A percentile compares a stretch with the other conserved stretches of the same genome.
Evolutionary conservation across 108 stramenopile genomes (phyloP).

Genomic region (Cyclotella distinguenda): DNA sequence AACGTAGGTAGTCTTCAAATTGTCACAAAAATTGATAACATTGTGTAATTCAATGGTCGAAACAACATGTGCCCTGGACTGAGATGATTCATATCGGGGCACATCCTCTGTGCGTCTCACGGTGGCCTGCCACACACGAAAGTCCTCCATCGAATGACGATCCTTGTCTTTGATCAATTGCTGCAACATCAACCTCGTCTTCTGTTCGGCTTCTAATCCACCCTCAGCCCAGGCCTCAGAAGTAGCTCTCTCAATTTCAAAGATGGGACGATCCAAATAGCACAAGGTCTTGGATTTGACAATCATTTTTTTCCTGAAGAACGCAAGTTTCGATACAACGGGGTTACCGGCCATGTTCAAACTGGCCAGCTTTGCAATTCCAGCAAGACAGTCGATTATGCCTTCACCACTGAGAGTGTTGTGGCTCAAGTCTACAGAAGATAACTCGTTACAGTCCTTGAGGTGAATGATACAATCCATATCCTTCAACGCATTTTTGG

Average conservation of each 20-base stretch:
- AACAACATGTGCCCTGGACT: not conserved
- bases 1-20: not conserved
- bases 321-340: constrained; percentile 36
- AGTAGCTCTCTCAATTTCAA: constrained; percentile 60
- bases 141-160: constrained; percentile 31
- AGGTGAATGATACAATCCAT: constrained; percentile 43
- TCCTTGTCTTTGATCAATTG: constrained; percentile 36
- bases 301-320: constrained; percentile 77
- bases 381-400: constrained; percentile 36
- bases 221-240: constrained; percentile 65
- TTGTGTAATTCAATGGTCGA: not conserved
- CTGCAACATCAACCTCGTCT: constrained; percentile 31
- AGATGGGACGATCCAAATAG: constrained; percentile 81
- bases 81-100: constrained; percentile 4
- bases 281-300: constrained; percentile 48
- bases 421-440: constrained; percentile 49
- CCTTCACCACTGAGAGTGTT: constrained; percentile 51
- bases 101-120: constrained; percentile 8
- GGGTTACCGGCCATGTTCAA: constrained; percentile 60
- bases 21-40: not conserved
- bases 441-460: constrained; percentile 40
- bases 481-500: constrained; percentile 48
- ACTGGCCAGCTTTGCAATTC: constrained; percentile 28
- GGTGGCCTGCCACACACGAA: constrained; percentile 47
- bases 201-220: constrained; percentile 58